Conservation (phyloP, 345 rosid genomes). For the Brassica cretica region DNA sequence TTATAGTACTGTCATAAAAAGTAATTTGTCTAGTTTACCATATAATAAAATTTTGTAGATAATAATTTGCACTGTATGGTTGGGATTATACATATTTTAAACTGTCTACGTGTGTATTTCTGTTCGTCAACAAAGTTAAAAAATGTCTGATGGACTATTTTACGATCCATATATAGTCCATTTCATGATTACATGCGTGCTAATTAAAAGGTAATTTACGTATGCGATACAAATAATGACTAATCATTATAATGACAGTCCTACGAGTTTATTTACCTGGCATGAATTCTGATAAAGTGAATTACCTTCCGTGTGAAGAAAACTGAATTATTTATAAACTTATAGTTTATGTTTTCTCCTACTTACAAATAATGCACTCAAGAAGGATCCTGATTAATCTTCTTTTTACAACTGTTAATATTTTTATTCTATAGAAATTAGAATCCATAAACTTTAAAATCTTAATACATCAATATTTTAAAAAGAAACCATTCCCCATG, state of each 20-base stretch:
- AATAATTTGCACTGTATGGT: background rate
- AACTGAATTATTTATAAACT: background rate
- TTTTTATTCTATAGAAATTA: background rate
- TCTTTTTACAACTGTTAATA: background rate
- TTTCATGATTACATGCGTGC: constrained; percentile 40
- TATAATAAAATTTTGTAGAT: background rate
- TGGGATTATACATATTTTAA: background rate
- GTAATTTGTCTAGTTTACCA: background rate
- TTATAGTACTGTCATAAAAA: background rate
- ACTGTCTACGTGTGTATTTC: constrained; percentile 10
- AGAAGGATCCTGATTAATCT: no score
- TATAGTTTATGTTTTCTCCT: background rate
- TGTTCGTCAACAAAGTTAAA: background rate
- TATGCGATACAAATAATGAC: constrained; percentile 26
- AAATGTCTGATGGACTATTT: constrained; percentile 15
- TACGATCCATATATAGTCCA: constrained; percentile 5
- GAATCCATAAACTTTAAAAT: background rate
- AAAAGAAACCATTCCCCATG: background rate
- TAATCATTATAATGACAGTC: constrained; percentile 18
- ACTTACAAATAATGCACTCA: background rate
- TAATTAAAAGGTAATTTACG: constrained; percentile 10
- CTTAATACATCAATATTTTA: background rate
- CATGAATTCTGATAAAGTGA: constrained; percentile 24
- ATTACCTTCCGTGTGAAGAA: constrained; percentile 5
- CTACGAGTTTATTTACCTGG: constrained; percentile 15